These are phyloP conservation scores for Trichoderma gracile DNA, from an alignment of 2,329 filamentous ascomycete species.

Conservation along the genomic window DNA sequence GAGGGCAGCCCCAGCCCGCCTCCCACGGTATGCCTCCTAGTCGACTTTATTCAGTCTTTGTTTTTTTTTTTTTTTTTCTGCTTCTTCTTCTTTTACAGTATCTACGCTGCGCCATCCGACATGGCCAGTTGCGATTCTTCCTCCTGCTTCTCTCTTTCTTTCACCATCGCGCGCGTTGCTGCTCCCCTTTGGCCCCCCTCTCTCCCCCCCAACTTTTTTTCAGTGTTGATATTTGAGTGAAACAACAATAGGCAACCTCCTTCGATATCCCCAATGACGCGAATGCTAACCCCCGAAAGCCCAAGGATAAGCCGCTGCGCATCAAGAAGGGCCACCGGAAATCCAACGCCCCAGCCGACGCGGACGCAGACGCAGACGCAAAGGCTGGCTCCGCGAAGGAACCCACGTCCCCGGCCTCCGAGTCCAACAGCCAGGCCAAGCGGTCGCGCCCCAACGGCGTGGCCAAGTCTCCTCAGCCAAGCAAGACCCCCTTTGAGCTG, in stretches of 20 bases:
- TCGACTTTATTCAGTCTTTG: neutral
- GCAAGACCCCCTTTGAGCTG: constrained; percentile 54
- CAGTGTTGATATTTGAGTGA: constrained; percentile 40
- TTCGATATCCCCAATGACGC: constrained; percentile 37
- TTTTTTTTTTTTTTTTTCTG: too few species aligned
- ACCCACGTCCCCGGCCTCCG: constrained; percentile 51
- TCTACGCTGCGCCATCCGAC: neutral
- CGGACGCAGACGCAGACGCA: constrained; percentile 39
- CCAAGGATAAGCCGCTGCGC: constrained; percentile 74
- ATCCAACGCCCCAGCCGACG: constrained; percentile 48
- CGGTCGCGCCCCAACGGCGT: constrained; percentile 43
- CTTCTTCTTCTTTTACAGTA: neutral
- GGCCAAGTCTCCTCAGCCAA: constrained; percentile 44
- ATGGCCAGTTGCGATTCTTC: constrained; percentile 15
- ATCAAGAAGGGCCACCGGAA: constrained; percentile 72
- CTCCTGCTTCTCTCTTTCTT: neutral
- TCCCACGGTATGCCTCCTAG: constrained; percentile 61
- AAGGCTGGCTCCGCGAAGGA: constrained; percentile 50
- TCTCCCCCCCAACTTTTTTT: constrained; percentile 27
- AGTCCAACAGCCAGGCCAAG: constrained; percentile 45
- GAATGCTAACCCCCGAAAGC: constrained; percentile 52
- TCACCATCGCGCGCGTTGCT: neutral
- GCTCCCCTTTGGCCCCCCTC: constrained; percentile 16
- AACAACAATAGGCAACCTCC: constrained; percentile 37
- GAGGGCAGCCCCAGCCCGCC: constrained; percentile 79